phyloP scores from a whole-genome alignment of 305 asterid genomes.

The Fraxinus ornus region DNA sequence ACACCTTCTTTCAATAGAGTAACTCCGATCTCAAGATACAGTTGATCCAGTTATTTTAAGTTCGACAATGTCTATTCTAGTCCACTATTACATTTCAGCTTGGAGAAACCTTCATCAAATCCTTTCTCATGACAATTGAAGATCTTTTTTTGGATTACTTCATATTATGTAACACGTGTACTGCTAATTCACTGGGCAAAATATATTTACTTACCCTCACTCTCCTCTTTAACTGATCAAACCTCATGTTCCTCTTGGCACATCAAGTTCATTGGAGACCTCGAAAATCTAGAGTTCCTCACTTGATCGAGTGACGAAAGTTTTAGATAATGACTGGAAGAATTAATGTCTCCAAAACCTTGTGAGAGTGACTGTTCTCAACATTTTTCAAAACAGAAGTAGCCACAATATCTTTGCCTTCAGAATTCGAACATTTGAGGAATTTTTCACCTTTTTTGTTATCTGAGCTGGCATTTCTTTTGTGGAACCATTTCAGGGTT shows the following conservation, averaged over 20 bases:
- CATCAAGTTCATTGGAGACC: constrained; percentile 29
- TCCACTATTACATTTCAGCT: background rate
- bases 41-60: background rate
- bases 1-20: background rate
- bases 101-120: background rate
- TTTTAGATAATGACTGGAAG: background rate
- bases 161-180: background rate
- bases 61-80: background rate
- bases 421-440: constrained; percentile 44
- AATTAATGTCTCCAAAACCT: background rate
- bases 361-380: background rate
- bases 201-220: background rate
- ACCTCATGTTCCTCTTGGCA: background rate
- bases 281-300: constrained; percentile 13
- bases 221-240: background rate
- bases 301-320: constrained; percentile 2
- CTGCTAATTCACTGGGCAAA: background rate
- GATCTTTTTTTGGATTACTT: background rate
- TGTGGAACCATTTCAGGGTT: constrained; percentile 44
- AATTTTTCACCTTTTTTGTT: constrained; percentile 30
- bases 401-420: constrained; percentile 46
- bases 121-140: background rate
- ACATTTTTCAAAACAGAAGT: constrained; percentile 20
- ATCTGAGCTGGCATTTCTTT: constrained; percentile 39
- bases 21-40: background rate